These are phyloP conservation scores for Ascochyta viciae-villosae DNA, from an alignment of 2,329 filamentous ascomycete genomes.

Conservation along the genomic window DNA sequence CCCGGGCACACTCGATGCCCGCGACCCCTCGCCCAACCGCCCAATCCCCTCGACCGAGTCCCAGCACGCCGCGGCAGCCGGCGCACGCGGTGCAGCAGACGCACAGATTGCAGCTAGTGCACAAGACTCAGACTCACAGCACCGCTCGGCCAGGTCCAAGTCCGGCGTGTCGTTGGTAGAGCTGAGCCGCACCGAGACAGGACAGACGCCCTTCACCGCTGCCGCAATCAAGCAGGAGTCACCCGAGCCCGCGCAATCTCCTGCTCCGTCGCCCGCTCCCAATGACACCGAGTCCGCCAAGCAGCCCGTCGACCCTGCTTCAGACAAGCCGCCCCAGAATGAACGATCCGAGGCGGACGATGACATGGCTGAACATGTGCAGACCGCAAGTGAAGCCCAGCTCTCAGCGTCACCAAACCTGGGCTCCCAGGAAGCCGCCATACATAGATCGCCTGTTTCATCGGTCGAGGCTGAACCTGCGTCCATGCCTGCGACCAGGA, in stretches of 20 bases:
- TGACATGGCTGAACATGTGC: background rate
- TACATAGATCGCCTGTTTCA: slow-evolving; percentile 18
- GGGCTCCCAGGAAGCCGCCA: slow-evolving; percentile 6
- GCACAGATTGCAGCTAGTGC: slow-evolving; percentile 6
- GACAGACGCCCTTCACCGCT: slow-evolving; percentile 25
- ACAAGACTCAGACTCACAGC: too few species aligned
- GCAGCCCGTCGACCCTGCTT: slow-evolving; percentile 10
- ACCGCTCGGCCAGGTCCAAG: slow-evolving; percentile 18
- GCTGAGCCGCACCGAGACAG: slow-evolving; percentile 27
- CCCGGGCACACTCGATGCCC: slow-evolving; percentile 17
- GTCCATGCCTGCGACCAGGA: background rate
- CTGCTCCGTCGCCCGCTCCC: slow-evolving; percentile 3
- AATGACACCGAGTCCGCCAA: slow-evolving; percentile 13
- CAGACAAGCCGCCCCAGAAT: background rate
- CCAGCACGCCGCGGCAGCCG: slow-evolving; percentile 22
- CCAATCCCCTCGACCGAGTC: slow-evolving; percentile 40
- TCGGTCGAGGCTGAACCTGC: slow-evolving; percentile 8
- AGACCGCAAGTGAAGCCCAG: background rate
- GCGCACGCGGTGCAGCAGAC: slow-evolving; percentile 1
- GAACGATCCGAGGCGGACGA: background rate
- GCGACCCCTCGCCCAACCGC: slow-evolving; percentile 30
- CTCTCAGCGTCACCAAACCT: background rate
- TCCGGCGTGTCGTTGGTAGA: slow-evolving; percentile 30
- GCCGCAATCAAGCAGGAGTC: slow-evolving; percentile 35
- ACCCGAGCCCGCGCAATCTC: slow-evolving; percentile 22